Evolutionary conservation across 2,329 filamentous ascomycete genomes (phyloP), one percentile per base, ranked within the genome.

Genomic region (Metarhizium brunneum): DNA sequence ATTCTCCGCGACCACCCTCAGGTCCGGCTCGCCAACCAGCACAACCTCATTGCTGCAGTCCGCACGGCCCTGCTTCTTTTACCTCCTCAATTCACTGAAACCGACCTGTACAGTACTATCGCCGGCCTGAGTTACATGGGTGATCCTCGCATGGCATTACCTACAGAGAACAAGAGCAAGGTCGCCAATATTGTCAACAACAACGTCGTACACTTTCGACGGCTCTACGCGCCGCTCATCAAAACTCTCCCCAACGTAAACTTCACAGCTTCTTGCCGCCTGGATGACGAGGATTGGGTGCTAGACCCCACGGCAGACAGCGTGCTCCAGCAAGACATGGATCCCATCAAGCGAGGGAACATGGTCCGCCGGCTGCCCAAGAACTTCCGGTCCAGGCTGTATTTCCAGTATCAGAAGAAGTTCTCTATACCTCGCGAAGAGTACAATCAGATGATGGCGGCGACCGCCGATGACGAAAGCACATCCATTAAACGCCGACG

Each of bases 321-420:
- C 61, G 78, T 75, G 16, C 76, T 99, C 20, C 78, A 80, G 47
- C 94, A 99, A 71, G 91, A 97, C 65, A 95, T 97, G 91, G 89
- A 96, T 64, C 89, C 92, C 0, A 74, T 89, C 56, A 91, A 88
- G 65, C 85, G 94, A 56, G 90, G 89, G 18, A 99, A 99, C 71
- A 99, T 99, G 90, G 92, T 99, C 10, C 85, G 94, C 5, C 86
- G 94, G 13, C 76, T 99, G 11, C 94, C 94, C 4, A 87, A 87
- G 64, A 80, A 85, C 6, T 97, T 99, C 78, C 84, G 94, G 42
- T 83, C 88, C 54, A 92, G 90, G 57, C 76, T 99, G 0, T 99
- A 99, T 73, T 96, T 96, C 70, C 85, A 92, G 65, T 99, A 96
- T 70, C 92, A 96, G 69, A 85, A 87, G 68, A 92, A 95, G 65